Conservation (phyloP, 768 basidiomycete genomes). For the Kwoniella mangroviensis region DNA sequence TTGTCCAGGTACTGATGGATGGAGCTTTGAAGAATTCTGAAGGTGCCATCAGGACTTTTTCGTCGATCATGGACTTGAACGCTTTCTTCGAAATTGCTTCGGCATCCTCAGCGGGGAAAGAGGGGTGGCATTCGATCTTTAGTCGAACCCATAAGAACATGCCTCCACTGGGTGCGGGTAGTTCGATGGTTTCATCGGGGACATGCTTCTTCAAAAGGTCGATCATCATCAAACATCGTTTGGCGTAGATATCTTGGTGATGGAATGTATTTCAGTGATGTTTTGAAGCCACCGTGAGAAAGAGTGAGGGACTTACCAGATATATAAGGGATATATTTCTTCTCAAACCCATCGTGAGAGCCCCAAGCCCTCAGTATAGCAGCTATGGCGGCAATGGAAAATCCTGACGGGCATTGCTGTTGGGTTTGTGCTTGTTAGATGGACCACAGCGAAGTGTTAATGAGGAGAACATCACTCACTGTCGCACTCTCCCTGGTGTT, state of each 20-base stretch:
- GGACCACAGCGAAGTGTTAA: neutral
- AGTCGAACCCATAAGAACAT: constrained; percentile 36
- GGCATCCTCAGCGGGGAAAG: constrained; percentile 9
- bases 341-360: constrained; percentile 47
- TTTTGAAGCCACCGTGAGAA: neutral
- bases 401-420: constrained; percentile 41
- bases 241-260: constrained; percentile 34
- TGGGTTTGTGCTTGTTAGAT: no score
- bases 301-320: constrained; percentile 30
- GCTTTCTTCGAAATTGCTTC: constrained; percentile 24
- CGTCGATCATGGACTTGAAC: constrained; percentile 27
- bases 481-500: constrained; percentile 40
- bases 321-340: constrained; percentile 47
- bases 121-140: constrained; percentile 27
- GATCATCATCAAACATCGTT: constrained; percentile 36
- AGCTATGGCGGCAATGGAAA: constrained; percentile 41
- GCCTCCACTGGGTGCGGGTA: constrained; percentile 25
- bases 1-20: constrained; percentile 11
- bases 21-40: constrained; percentile 30
- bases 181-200: constrained; percentile 12
- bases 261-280: constrained; percentile 1
- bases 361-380: constrained; percentile 45
- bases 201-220: constrained; percentile 18
- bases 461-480: constrained; percentile 17
- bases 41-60: constrained; percentile 27